Base-by-base conservation (phyloP, 805 yeast species). In the Millerago galiae region DNA sequence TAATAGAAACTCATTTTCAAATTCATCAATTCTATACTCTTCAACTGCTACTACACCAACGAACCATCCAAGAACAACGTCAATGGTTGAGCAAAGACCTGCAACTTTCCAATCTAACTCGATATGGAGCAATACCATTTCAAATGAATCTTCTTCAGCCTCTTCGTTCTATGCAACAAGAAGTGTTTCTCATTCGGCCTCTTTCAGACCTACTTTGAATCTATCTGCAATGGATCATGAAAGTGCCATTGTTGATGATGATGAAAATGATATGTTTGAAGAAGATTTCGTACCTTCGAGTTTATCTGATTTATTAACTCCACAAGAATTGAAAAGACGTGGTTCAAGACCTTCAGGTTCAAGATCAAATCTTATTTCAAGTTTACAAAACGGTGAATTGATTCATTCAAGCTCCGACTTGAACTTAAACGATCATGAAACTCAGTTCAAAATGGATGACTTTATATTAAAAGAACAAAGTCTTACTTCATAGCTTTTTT, bases 211-310 rank as follows among this genome's bases (percentile, higher is more conserved):
- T 7, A 40, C 40, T 2, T 34, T 42, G 13, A 34, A 27, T 8
- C 21, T 27, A 8, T 26, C 39, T 10, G 28, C 42, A 3, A 14
- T 32, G 2, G 21, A 9, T 5, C 34, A 42, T 35, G 59, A 48
- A 17, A 48, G 43, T 45, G 59, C 70, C n/a, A 62, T 56, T 7
- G 62, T 60, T 28, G 71, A 67, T 37, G 70, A 66, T 42, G 65
- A 59, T 14, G 64, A 51, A 27, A 38, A 54, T 38, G 70, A 44
- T n/a, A 45, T 53, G 44, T 63, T 60, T 56, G 85, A 75, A 37
- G 90, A 85, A 50, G 95, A 85, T 56, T 83, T 78, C 52, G 83
- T 89, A 4, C 97, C 97, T 1, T 79, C 82, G 6, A 77, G 90
- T 25, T 64, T 89, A 31, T 75, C 81, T n/a, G 95, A 87, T 50